These are phyloP conservation scores for Gossypium sturtianum DNA, from an alignment of 345 rosid species.

Conservation along the genomic window DNA sequence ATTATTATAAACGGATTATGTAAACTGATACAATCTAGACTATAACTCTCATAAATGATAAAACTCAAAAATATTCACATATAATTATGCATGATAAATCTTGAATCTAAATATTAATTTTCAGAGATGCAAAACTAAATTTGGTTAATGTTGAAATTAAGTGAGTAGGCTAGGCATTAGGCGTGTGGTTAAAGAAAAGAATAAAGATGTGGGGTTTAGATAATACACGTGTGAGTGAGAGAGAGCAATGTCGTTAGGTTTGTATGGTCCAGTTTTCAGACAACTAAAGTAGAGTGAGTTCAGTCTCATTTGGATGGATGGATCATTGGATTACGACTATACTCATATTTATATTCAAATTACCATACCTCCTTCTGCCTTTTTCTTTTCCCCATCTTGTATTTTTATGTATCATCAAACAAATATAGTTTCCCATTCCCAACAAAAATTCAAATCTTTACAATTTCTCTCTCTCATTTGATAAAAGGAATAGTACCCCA, in stretches of 20 bases:
- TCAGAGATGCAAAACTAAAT: too few species aligned
- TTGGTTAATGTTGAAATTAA: background rate
- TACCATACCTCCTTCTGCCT: too few species aligned
- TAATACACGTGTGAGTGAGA: background rate
- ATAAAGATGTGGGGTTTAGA: background rate
- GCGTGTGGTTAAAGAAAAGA: background rate
- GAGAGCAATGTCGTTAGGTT: background rate
- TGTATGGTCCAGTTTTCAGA: background rate
- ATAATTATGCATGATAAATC: too few species aligned
- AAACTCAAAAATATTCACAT: too few species aligned
- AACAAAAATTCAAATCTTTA: background rate
- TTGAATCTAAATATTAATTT: too few species aligned
- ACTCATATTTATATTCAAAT: background rate
- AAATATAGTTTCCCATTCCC: background rate
- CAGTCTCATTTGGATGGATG: conserved; percentile 1
- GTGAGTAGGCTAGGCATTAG: background rate
- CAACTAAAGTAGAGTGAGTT: background rate
- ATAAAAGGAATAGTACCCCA: background rate
- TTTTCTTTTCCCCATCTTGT: background rate
- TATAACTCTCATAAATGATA: too few species aligned
- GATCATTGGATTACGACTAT: background rate
- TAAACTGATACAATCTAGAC: too few species aligned
- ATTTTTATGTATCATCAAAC: background rate
- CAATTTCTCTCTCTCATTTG: background rate
- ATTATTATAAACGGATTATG: too few species aligned